Base-by-base conservation (phyloP, 352 stramenopile genomes). In the Phytophthora sp. region DNA sequence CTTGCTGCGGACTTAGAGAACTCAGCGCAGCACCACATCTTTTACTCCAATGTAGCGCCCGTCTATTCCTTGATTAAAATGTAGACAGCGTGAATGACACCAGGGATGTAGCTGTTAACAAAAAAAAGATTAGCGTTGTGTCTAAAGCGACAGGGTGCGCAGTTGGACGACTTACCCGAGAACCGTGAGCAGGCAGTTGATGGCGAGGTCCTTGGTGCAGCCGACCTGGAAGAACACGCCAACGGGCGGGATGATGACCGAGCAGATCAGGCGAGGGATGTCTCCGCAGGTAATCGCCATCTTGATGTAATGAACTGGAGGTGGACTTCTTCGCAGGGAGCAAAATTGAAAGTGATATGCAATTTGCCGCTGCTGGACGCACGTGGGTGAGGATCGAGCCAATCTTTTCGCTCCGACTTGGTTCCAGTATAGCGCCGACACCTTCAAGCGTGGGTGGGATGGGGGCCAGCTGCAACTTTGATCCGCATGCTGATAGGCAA, bases 71-170 rank as follows among this genome's bases (percentile, higher is more conserved):
- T 86, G 49, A 89, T 75, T 26, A 91, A 71, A 51, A 91, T 91
- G 62, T 87, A 91, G 41, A 91, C 79, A 20, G 82, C 82, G 57
- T 91, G 82, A 57, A 91, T 84, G 55, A 91, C 65, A n/a, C 82
- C 82, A n/a, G 80, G 80, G 51, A 89, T 72, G 67, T 89, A 89
- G 2, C 80, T 89, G 56, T 46, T 53, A 3, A 24, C 21, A 44
- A 36, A 46, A 7, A 62, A 8, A 51, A 49, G 13, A 23, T 59
- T 26, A 63, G 47, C 65, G 13, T 41, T 50, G 21, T 51, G 45
- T 13, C 26, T 24, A 57, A 61, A 44, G 35, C 35, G 18, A 60
- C 45, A 60, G 30, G 36, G 30, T 3, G 6, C 15, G 1, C 18
- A 63, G 4, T 3, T 30, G 4, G 6, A 55, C 7, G n/a, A 67